Percentiles rank a stretch among this genome's conserved stretches.
Evolutionary conservation across 768 basidiomycete species (phyloP).

Genomic region (Auricularia sp.): DNA sequence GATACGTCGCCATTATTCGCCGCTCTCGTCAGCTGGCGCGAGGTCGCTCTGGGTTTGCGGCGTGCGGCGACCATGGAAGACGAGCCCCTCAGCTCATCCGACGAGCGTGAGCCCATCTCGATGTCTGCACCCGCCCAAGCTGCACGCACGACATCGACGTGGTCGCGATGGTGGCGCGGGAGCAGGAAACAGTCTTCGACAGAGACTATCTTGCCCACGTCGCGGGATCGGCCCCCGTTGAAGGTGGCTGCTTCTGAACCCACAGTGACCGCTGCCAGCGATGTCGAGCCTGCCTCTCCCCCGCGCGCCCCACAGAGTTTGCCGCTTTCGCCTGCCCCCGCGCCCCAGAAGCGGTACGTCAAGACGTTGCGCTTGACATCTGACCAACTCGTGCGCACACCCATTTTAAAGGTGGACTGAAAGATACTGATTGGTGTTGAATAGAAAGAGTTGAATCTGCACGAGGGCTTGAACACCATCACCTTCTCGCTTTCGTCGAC

Average conservation of each 20-base stretch:
- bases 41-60: conserved; percentile 19
- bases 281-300: background rate
- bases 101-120: conserved; percentile 24
- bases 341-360: conserved; percentile 51
- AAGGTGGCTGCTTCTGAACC: conserved; percentile 18
- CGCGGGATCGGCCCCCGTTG: conserved; percentile 9
- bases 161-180: conserved; percentile 79
- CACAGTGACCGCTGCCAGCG: background rate
- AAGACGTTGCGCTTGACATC: conserved; percentile 91
- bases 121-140: conserved; percentile 28
- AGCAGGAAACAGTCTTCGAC: conserved; percentile 28
- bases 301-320: background rate
- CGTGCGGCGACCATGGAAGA: conserved; percentile 7
- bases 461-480: conserved; percentile 80
- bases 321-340: background rate
- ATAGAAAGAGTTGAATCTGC: conserved; percentile 77
- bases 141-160: conserved; percentile 46
- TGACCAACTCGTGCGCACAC: conserved; percentile 69
- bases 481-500: conserved; percentile 87
- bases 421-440: background rate
- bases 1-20: conserved; percentile 69
- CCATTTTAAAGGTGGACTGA: background rate
- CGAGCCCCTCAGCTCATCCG: conserved; percentile 17
- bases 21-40: conserved; percentile 63
- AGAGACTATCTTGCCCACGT: conserved; percentile 3